These are phyloP conservation scores for Camellia japonica DNA, from an alignment of 148 eudicot genomes.

Conservation along the genomic window DNA sequence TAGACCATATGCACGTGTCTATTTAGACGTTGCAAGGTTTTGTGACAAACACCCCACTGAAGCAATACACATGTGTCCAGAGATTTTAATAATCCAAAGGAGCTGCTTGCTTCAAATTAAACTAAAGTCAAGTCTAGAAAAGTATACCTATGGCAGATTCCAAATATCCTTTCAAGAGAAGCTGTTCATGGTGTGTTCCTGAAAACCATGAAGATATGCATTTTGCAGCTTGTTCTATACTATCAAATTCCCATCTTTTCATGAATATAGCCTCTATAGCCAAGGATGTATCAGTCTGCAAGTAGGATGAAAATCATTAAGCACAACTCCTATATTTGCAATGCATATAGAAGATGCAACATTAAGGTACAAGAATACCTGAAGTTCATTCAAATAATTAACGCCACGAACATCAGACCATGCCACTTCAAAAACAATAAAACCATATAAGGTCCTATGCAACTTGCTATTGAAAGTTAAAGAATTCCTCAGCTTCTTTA, in stretches of 20 bases:
- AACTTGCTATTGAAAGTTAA: slow-evolving; percentile 69
- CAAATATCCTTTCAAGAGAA: slow-evolving; percentile 65
- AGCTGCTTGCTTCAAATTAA: slow-evolving; percentile 1
- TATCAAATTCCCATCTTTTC: slow-evolving; percentile 98
- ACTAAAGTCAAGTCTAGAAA: background rate
- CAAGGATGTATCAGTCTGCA: slow-evolving; percentile 92
- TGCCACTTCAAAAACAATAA: slow-evolving; percentile 86
- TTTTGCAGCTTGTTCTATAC: slow-evolving; percentile 65
- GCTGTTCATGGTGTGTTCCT: slow-evolving; percentile 64
- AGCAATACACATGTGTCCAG: background rate
- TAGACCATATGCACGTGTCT: background rate
- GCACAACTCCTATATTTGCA: background rate
- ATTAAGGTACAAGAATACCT: slow-evolving; percentile 40
- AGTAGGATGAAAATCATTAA: slow-evolving; percentile 20
- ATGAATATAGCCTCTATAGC: slow-evolving; percentile 79
- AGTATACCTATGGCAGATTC: slow-evolving; percentile 62
- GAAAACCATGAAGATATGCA: slow-evolving; percentile 78
- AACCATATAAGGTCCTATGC: slow-evolving; percentile 83
- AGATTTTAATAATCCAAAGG: background rate
- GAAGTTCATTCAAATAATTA: slow-evolving; percentile 90
- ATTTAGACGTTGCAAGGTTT: background rate
- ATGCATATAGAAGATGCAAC: slow-evolving; percentile 14
- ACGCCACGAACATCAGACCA: slow-evolving; percentile 91
- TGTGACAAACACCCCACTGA: background rate
- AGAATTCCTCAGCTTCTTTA: slow-evolving; percentile 72